phyloP scores from a whole-genome alignment of 2,329 filamentous ascomycete species.

The Clarireedia sp. region DNA sequence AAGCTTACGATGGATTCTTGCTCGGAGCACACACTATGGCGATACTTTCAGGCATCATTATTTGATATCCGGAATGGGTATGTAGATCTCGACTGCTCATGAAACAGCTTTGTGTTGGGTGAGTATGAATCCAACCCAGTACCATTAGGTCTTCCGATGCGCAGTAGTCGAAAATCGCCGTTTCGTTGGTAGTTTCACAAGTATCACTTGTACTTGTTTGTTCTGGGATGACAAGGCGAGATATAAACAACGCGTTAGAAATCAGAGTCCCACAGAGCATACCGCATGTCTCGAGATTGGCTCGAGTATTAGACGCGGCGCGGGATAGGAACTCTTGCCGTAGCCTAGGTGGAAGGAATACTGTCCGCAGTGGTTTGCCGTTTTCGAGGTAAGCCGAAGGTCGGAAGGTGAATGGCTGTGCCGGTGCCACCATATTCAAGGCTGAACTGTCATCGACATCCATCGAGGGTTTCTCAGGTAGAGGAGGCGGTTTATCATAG shows the following conservation, averaged over 20 bases:
- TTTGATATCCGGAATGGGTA: slow-evolving; percentile 88
- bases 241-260: slow-evolving; percentile 89
- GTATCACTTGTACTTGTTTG: slow-evolving; percentile 87
- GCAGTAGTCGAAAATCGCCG: slow-evolving; percentile 79
- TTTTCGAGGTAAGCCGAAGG: slow-evolving; percentile 86
- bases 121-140: slow-evolving; percentile 82
- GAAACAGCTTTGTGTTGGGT: slow-evolving; percentile 94
- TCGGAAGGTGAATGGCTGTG: slow-evolving; percentile 58
- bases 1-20: slow-evolving; percentile 62
- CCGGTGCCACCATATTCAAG: slow-evolving; percentile 8
- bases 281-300: slow-evolving; percentile 88
- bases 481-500: slow-evolving; percentile 6
- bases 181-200: slow-evolving; percentile 87
- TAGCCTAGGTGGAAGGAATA: slow-evolving; percentile 75
- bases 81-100: slow-evolving; percentile 93
- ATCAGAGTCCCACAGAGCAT: slow-evolving; percentile 86
- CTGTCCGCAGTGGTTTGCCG: slow-evolving; percentile 73
- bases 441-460: background rate
- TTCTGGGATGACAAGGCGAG: slow-evolving; percentile 79
- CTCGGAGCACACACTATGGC: slow-evolving; percentile 92
- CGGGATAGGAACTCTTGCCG: slow-evolving; percentile 66
- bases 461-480: slow-evolving; percentile 22
- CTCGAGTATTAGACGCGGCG: slow-evolving; percentile 67
- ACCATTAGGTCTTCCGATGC: slow-evolving; percentile 26
- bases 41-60: slow-evolving; percentile 93